These are phyloP conservation scores for Excoecaria cochinchinensis DNA, from an alignment of 345 rosid species.

Conservation along the genomic window DNA sequence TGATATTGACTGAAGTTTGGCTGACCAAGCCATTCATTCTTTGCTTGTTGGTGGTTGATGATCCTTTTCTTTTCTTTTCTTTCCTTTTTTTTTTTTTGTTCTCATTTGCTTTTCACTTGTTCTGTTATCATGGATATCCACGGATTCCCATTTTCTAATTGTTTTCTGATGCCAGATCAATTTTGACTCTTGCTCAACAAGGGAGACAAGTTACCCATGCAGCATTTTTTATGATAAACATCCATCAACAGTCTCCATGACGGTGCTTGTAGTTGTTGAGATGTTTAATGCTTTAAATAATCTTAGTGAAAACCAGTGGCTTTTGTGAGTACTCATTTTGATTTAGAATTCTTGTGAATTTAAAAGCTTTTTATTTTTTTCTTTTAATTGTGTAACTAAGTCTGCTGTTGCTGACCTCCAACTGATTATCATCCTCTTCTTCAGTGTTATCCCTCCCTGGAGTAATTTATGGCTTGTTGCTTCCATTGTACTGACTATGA, in stretches of 20 bases:
- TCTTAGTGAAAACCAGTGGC: slow-evolving; percentile 97
- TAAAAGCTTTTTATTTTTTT: neutral
- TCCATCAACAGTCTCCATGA: slow-evolving; percentile 97
- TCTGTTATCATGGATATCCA: neutral
- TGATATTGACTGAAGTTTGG: neutral
- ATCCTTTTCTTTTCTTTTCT: neutral
- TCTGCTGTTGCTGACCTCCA: neutral
- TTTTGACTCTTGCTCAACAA: slow-evolving; percentile 80
- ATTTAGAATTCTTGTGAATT: neutral
- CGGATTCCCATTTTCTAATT: neutral
- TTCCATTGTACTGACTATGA: slow-evolving; percentile 87
- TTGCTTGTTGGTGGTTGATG: no score
- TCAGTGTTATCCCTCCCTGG: slow-evolving; percentile 93
- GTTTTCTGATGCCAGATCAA: slow-evolving; percentile 57
- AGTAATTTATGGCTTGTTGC: slow-evolving; percentile 98
- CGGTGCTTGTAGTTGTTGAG: slow-evolving; percentile 99
- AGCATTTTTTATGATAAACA: slow-evolving; percentile 89
- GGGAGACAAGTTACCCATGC: slow-evolving; percentile 87
- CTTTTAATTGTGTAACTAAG: neutral
- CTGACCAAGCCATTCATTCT: neutral
- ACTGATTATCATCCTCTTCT: slow-evolving; percentile 22
- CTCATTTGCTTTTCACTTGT: neutral
- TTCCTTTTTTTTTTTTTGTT: neutral
- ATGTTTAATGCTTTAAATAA: slow-evolving; percentile 99
- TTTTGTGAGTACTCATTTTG: slow-evolving; percentile 60